phyloP scores from a whole-genome alignment of 305 asterid species.

The Solanum aculeatissimum region DNA sequence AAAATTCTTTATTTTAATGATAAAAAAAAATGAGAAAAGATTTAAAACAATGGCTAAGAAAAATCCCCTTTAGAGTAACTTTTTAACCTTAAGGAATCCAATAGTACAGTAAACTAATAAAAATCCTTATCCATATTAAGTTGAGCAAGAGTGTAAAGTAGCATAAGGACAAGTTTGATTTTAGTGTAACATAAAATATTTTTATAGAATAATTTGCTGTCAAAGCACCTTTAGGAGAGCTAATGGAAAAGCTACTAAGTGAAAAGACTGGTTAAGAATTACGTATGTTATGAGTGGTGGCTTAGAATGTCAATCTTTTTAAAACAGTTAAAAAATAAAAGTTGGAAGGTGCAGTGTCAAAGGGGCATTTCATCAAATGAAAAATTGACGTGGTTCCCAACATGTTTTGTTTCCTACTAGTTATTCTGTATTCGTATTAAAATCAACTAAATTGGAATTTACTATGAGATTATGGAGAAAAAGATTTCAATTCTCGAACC shows the following conservation, averaged over 20 bases:
- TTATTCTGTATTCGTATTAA: background rate
- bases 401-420: background rate
- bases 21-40: background rate
- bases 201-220: background rate
- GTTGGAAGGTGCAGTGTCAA: background rate
- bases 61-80: background rate
- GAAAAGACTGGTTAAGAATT: background rate
- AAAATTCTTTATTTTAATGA: background rate
- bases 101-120: background rate
- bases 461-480: background rate
- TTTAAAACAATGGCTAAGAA: background rate
- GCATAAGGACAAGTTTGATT: slow-evolving; percentile 7
- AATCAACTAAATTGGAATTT: background rate
- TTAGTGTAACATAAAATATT: background rate
- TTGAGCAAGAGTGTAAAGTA: slow-evolving; percentile 1
- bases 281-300: background rate
- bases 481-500: too few species aligned
- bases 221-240: background rate
- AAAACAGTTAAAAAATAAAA: background rate
- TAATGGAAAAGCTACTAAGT: background rate
- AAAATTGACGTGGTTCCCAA: slow-evolving; percentile 13
- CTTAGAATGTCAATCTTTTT: background rate
- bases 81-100: slow-evolving; percentile 8
- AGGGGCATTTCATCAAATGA: background rate
- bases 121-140: background rate